phyloP scores from a whole-genome alignment of 768 basidiomycete genomes.

The Leccinum aurantiacum region DNA sequence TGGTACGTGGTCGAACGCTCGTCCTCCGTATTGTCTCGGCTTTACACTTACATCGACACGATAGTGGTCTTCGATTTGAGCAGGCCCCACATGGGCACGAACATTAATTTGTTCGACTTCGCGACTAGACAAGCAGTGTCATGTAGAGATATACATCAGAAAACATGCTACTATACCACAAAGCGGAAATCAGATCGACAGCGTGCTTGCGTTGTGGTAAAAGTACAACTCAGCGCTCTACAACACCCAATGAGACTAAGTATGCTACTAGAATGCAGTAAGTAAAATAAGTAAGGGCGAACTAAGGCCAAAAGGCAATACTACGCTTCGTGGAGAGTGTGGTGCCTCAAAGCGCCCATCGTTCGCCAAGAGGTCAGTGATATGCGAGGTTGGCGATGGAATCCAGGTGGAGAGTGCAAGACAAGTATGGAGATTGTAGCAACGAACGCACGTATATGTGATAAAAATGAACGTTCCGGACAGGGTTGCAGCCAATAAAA shows the following conservation, averaged over 20 bases:
- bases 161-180: constrained; percentile 9
- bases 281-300: constrained; percentile 31
- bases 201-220: constrained; percentile 23
- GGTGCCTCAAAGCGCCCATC: constrained; percentile 5
- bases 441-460: constrained; percentile 28
- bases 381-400: constrained; percentile 11
- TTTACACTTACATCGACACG: constrained; percentile 7
- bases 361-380: constrained; percentile 20
- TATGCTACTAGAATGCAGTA: constrained; percentile 35
- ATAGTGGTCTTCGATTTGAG: constrained; percentile 87
- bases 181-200: constrained; percentile 11
- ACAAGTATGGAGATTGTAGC: constrained; percentile 29
- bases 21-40: background rate
- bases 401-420: constrained; percentile 31
- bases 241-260: constrained; percentile 28
- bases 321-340: constrained; percentile 14
- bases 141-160: constrained; percentile 16
- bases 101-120: constrained; percentile 25
- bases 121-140: background rate
- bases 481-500: constrained; percentile 22
- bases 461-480: constrained; percentile 30
- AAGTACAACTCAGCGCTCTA: constrained; percentile 35
- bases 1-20: constrained; percentile 39
- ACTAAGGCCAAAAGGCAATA: constrained; percentile 20
- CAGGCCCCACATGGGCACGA: constrained; percentile 70